Evolutionary conservation across 371 early-diverging fungal genomes (phyloP).

Genomic region (Chytridium lagenaria): DNA sequence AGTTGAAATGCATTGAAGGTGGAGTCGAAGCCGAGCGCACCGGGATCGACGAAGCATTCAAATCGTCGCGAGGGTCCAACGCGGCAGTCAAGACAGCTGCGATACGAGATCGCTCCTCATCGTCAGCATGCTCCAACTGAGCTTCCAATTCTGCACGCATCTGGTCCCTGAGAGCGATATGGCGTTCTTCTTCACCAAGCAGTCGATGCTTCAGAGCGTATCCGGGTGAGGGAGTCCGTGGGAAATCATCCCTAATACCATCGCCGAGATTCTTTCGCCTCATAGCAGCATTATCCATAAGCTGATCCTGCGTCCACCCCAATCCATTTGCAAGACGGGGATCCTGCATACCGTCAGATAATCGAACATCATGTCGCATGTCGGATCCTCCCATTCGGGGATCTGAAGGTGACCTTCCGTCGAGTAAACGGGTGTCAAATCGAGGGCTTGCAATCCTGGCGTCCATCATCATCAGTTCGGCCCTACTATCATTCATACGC

Average conservation of each 20-base stretch:
- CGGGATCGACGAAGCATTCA: conserved; percentile 49
- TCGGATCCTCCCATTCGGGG: background rate
- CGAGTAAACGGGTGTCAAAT: conserved; percentile 18
- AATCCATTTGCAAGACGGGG: background rate
- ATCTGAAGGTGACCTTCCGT: conserved; percentile 11
- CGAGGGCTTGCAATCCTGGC: conserved; percentile 12
- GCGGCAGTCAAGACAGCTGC: conserved; percentile 62
- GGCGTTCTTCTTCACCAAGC: conserved; percentile 48
- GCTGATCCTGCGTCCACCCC: conserved; percentile 18
- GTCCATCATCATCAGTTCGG: conserved; percentile 5
- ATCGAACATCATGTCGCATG: background rate
- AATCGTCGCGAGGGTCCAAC: conserved; percentile 55
- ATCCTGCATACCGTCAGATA: background rate
- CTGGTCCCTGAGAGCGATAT: conserved; percentile 27
- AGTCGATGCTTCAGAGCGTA: conserved; percentile 57
- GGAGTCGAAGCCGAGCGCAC: conserved; percentile 67
- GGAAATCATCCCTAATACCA: conserved; percentile 66
- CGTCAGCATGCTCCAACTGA: conserved; percentile 34
- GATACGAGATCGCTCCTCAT: conserved; percentile 48
- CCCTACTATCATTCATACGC: background rate
- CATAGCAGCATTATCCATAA: background rate
- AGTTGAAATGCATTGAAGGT: conserved; percentile 51
- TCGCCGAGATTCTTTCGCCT: conserved; percentile 38
- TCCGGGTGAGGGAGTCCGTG: conserved; percentile 85
- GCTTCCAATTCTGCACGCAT: conserved; percentile 43